Evolutionary conservation across 306 rosid species (phyloP), one percentile per base, ranked within the genome.

Genomic region (Trifolium fragiferum): DNA sequence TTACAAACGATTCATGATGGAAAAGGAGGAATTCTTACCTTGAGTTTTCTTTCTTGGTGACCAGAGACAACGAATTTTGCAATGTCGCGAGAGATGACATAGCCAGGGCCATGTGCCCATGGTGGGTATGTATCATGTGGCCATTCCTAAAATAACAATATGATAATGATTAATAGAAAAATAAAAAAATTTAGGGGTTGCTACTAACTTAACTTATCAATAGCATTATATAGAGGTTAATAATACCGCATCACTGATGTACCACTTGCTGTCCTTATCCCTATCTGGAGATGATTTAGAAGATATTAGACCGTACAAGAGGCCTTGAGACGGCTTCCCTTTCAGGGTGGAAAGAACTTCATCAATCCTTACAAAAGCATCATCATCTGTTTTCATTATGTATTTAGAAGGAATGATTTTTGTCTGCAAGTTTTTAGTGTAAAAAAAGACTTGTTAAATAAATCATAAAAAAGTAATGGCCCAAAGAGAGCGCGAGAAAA

Each of bases 31-130:
- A 68, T 30, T 30, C 41, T 82, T 81, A 93, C 97, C 87, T 86
- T 15, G 74, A 93, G 96, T 66, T 76, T 82, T 89, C 91, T 81
- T 74, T 84, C 87, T 3, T 80, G 90, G 85, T 89, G 97, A 66
- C 90, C 90, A 4, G 44, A 75, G 61, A 84, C 91, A 55, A 93
- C 66, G 53, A 89, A 93, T 65, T 89, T 88, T 53, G 91, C 98
- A 3, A 93, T 88, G 81, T 93, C 97, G 33, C 93, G 89, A 53
- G 98, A 91, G 80, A 93, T 88, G 57, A 91, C 74, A 63, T 93
- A 93, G 47, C 98, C 98, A 6, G 98, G 98, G 75, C 97, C 98
- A 70, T 93, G 98, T 6, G 98, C 98, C 98, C 98, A 93, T 18
- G 93, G 96, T 10, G 98, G 98, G 85, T 88, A 93, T 6, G 78